Evolutionary conservation across 2,329 filamentous ascomycete genomes (phyloP), one percentile per base, ranked within the genome.

Genomic region (Chaetomiaceae sp.): DNA sequence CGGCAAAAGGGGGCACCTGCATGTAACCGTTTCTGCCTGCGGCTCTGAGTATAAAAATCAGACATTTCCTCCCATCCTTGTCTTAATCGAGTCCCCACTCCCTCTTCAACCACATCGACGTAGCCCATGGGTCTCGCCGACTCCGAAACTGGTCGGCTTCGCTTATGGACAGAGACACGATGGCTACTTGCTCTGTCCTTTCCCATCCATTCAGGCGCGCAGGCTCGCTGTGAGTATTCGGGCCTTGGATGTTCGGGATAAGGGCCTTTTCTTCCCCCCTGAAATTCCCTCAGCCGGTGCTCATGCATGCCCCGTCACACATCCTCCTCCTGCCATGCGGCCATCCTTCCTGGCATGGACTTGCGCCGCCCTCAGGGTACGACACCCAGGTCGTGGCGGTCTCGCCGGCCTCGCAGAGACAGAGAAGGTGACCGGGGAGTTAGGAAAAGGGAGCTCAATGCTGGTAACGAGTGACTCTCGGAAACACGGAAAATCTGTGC

Each of bases 11-110:
- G 45, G 43, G 42, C 36, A 31, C 53, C 40, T 57, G 52, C 55
- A 59, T 60, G 55, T 48, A 61, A 38, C 59, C 57, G 53, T 59
- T 62, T 63, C 58, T 61, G 61, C 59, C 60, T 60, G 54, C 57
- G 51, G 17, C 14, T 50, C 36, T 56, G 56, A n/a, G 44, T 59
- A 59, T 58, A 60, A 57, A 55, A 53, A 45, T 49, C 54, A 49
- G 45, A 50, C 27, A 39, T 33, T 38, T 17, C 33, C 29, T 38
- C 27, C 25, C 33, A n/a, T 19, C 38, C 22, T 51, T 51, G 31
- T 36, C 37, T 38, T 38, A 54, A 31, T 22, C 23, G 19, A 29
- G 43, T n/a, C 31, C 20, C 31, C 47, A 40, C 22, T 4, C 47
- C 47, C 31, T 23, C 38, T 43, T 27, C 47, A 42, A 57, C 47